Evolutionary conservation across 2,329 filamentous ascomycete genomes (phyloP).

Genomic region (Parastagonospora avenae): DNA sequence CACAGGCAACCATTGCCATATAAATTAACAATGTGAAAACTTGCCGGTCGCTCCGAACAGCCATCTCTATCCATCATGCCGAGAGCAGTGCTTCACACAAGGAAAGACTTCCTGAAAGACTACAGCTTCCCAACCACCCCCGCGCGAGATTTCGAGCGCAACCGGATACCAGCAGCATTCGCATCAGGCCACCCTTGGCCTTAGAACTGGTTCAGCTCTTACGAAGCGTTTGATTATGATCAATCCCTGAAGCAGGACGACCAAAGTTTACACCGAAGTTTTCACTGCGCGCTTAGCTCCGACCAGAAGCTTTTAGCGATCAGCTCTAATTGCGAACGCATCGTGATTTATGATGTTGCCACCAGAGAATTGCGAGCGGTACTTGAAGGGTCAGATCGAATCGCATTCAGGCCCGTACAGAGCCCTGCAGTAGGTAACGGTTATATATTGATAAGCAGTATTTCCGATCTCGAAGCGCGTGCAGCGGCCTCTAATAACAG

Average conservation of each 20-base stretch:
- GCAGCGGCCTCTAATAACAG: not conserved
- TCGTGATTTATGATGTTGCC: conserved; percentile 28
- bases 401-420: conserved; percentile 21
- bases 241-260: conserved; percentile 1
- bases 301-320: conserved; percentile 33
- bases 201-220: conserved; percentile 15
- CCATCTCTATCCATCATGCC: not conserved
- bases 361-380: conserved; percentile 27
- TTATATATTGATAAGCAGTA: conserved; percentile 28
- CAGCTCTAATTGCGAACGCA: conserved; percentile 12
- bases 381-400: conserved; percentile 26
- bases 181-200: conserved; percentile 20
- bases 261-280: conserved; percentile 3
- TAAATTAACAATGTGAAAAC: no score
- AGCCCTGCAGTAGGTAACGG: conserved; percentile 7
- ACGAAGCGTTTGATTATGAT: conserved; percentile 13
- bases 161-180: conserved; percentile 16
- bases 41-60: no score
- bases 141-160: conserved; percentile 16
- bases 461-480: conserved; percentile 4
- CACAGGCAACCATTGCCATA: not conserved
- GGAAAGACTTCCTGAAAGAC: conserved; percentile 12
- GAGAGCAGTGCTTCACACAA: not conserved
- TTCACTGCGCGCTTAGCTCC: conserved; percentile 20
- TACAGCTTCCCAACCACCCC: conserved; percentile 20